Conservation (phyloP, 176 grass and related monocot species). For the Carex scoparia region DNA sequence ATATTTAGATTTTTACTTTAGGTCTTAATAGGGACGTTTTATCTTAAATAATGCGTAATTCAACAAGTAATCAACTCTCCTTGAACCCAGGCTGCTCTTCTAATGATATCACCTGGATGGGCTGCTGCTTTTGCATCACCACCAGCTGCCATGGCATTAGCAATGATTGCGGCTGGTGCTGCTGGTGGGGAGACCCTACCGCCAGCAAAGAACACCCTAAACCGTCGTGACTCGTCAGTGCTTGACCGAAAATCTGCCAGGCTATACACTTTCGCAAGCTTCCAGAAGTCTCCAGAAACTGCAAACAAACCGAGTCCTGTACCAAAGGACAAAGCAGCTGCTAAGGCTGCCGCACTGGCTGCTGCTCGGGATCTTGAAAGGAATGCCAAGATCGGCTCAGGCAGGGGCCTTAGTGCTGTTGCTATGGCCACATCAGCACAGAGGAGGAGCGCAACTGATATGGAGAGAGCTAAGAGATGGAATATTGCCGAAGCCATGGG, state of each 20-base stretch:
- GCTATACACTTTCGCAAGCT: slow-evolving; percentile 73
- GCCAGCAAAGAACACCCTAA: slow-evolving; percentile 55
- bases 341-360: slow-evolving; percentile 79
- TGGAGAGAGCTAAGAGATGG: slow-evolving; percentile 91
- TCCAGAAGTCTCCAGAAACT: slow-evolving; percentile 72
- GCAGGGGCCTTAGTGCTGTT: slow-evolving; percentile 92
- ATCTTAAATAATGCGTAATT: neutral
- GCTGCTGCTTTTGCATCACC: slow-evolving; percentile 99
- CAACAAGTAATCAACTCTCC: slow-evolving; percentile 3
- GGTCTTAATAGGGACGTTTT: neutral
- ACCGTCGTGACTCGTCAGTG: slow-evolving; percentile 60
- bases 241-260: slow-evolving; percentile 64
- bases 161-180: slow-evolving; percentile 97
- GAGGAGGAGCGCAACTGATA: slow-evolving; percentile 79
- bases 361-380: slow-evolving; percentile 85
- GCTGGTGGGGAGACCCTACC: slow-evolving; percentile 68
- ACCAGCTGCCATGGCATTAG: slow-evolving; percentile 94
- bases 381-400: slow-evolving; percentile 94
- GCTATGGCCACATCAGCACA: slow-evolving; percentile 99
- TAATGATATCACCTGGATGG: slow-evolving; percentile 92
- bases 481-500: slow-evolving; percentile 96
- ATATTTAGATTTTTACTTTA: neutral
- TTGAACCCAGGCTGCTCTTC: slow-evolving; percentile 59
- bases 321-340: slow-evolving; percentile 84
- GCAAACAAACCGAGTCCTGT: slow-evolving; percentile 42